A percentile compares a stretch with the other conserved stretches of the same genome.
Conservation (phyloP, 129 eudicot species). For the Smallanthus sonchifolius region DNA sequence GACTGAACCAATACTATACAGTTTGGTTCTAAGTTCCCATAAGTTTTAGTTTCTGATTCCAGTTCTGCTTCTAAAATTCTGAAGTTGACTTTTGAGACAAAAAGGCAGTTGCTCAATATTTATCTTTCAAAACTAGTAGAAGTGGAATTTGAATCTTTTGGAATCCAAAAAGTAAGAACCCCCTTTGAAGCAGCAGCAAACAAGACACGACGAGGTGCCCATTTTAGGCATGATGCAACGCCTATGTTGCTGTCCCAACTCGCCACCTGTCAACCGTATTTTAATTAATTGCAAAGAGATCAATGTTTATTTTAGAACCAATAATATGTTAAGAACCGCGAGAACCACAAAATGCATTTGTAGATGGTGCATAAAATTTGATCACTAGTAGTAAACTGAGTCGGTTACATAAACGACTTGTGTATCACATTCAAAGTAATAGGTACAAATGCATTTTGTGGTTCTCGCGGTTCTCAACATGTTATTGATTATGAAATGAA, state of each 20-base stretch:
- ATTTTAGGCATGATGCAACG: slow-evolving; percentile 68
- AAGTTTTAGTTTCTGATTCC: not conserved
- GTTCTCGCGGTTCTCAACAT: too few species aligned
- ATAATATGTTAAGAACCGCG: not conserved
- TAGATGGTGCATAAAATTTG: too few species aligned
- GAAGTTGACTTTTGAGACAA: not conserved
- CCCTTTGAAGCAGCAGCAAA: slow-evolving; percentile 91
- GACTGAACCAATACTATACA: not conserved
- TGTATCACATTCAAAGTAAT: too few species aligned
- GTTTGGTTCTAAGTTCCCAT: not conserved
- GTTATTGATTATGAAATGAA: too few species aligned
- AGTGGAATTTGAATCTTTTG: slow-evolving; percentile 33
- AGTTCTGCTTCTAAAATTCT: not conserved
- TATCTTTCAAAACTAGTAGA: slow-evolving; percentile 13
- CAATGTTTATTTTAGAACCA: not conserved
- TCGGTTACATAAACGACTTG: too few species aligned
- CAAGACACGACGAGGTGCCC: slow-evolving; percentile 97
- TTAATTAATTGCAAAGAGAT: not conserved
- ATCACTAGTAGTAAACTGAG: too few species aligned
- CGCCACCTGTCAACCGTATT: slow-evolving; percentile 48
- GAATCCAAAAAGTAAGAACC: slow-evolving; percentile 94
- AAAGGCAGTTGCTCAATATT: not conserved
- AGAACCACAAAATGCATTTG: too few species aligned
- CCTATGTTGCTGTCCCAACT: slow-evolving; percentile 84
- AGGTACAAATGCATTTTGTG: too few species aligned